phyloP scores from a whole-genome alignment of 164 flowering plant genomes.

The Stephania yunnanensis region DNA sequence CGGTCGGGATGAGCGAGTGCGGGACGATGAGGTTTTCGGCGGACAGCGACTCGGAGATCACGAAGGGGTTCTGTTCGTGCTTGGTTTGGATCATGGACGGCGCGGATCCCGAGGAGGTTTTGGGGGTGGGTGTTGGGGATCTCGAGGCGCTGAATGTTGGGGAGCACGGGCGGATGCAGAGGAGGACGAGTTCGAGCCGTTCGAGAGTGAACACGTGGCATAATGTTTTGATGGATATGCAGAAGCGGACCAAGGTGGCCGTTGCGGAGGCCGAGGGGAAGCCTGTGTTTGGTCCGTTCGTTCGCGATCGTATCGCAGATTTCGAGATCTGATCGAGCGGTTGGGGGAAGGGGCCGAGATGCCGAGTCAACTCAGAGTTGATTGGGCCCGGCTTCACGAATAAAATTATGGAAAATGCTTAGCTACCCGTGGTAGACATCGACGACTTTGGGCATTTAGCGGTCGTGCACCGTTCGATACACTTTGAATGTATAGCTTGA shows the following conservation, averaged over 20 bases:
- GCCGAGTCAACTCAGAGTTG: neutral
- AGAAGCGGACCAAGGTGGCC: slow-evolving; percentile 50
- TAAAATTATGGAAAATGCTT: too few species aligned
- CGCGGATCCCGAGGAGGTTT: slow-evolving; percentile 56
- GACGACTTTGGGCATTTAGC: too few species aligned
- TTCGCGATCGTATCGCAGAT: neutral
- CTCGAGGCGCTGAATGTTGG: slow-evolving; percentile 48
- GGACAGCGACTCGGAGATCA: slow-evolving; percentile 71
- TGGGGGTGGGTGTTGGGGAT: slow-evolving; percentile 51
- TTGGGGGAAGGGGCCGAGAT: neutral
- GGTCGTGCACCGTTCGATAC: too few species aligned
- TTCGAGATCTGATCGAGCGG: too few species aligned
- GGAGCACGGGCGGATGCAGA: slow-evolving; percentile 23
- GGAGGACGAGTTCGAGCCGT: neutral
- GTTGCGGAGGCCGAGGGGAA: slow-evolving; percentile 40
- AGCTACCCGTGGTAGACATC: too few species aligned
- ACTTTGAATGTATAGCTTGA: too few species aligned
- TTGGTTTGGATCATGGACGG: slow-evolving; percentile 54
- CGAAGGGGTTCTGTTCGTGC: slow-evolving; percentile 57
- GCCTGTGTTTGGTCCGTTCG: neutral
- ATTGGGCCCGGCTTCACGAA: too few species aligned
- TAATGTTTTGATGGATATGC: slow-evolving; percentile 67
- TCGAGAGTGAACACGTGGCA: slow-evolving; percentile 76
- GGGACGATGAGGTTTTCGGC: slow-evolving; percentile 51
- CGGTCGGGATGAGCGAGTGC: slow-evolving; percentile 35